Base-by-base conservation (phyloP, 306 rosid species). In the Pueraria montana region DNA sequence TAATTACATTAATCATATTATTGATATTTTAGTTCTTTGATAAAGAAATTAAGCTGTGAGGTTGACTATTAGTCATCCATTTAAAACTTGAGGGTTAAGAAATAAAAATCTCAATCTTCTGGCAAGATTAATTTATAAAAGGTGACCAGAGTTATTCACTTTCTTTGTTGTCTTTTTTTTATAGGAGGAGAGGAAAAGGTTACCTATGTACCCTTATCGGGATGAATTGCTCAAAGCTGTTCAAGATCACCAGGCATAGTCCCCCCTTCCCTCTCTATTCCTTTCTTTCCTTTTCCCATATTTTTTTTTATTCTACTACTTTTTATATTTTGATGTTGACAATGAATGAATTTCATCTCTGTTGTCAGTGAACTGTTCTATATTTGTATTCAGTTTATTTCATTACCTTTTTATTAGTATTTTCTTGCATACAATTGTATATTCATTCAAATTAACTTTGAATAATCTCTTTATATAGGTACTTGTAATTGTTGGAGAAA, bases 401-500 rank as follows among this genome's bases (percentile, higher is more conserved):
- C 50, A 46, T 49, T 72, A 24, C 59, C 72, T 50, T 53, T 65
- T 34, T 26, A 56, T 48, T 72, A 11, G 24, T 46, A 69, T 69
- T 67, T 74, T 42, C 30, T 27, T 49, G 26, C 24, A 14, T 45
- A 69, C 13, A 64, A 18, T 38, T 63, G 36, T 30, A 26, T 84
- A 79, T 61, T 84, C 69, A 49, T 76, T 76, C 30, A 67, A 67
- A 46, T 63, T 83, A 46, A 81, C 53, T 56, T 77, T 49, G 65
- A 21, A 46, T 81, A 71, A 10, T 84, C 40, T 58, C 55, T 56
- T 83, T 76, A 17, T 24, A 72, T 89, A 93, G 99, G 98, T 96
- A 69, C 94, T 96, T 85, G 94, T 96, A 58, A 96, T 96, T 66
- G 98, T 96, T 72, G 98, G 98, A 72, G 99, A 96, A 91, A 96